Base-by-base conservation (phyloP, 805 yeast genomes). In the Blastobotrys parvus region DNA sequence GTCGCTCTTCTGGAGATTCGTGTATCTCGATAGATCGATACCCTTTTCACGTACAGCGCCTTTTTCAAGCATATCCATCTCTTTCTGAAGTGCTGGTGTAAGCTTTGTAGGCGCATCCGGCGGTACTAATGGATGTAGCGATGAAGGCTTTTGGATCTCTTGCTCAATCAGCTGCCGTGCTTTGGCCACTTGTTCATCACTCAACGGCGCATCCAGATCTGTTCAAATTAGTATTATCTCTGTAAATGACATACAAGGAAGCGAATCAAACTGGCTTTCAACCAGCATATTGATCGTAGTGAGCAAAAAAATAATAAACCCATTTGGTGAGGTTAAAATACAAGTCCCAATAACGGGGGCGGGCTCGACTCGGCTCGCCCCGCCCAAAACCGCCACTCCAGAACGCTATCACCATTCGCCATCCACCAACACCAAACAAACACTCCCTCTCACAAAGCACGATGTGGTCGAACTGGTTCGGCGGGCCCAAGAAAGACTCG, bases 401-500 rank as follows among this genome's bases (percentile, higher is more conserved):
- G 29, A 25, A 25, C 29, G 7, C 35, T 10, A 31, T 16, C 18
- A n/a, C 35, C 18, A 16, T n/a, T 16, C 13, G 7, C 35, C 7
- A 31, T 16, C 35, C 6, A 13, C 35, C 7, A 31, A n/a, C 35
- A 13, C 35, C 13, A 16, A 31, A 31, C 15, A 8, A 31, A 16
- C 16, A 31, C 7, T 7, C n/a, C 35, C 13, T 7, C 7, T n/a
- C 6, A 8, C 18, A 16, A 13, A 31, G 13, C 7, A 31, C 6
- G 13, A 13, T 13, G 17, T 20, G 32, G 35, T 43, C 16, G 11
- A n/a, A 23, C 27, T 62, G 82, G 51, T 85, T 86, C 65, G 84
- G 85, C 41, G 68, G 72, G 53, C 61, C 70, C 43, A 71, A 71
- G 48, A 81, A 76, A 63, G 85, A 82, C 58, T 97, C 89, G 58